Evolutionary conservation across 352 stramenopile species (phyloP).

Genomic region (Aphanomyces euteiches): DNA sequence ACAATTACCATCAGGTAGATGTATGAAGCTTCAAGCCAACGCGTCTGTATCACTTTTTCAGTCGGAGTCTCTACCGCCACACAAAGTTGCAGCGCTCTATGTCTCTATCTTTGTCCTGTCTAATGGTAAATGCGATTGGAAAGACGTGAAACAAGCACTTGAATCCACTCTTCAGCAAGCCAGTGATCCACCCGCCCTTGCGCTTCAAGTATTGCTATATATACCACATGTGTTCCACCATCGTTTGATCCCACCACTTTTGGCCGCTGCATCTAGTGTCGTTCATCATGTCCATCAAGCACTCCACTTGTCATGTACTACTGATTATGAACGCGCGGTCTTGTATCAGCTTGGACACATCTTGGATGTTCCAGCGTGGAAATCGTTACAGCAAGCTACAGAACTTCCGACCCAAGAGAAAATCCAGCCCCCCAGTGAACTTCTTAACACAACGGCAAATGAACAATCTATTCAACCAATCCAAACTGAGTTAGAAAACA

Average conservation of each 20-base stretch:
- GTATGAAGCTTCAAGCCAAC: conserved; percentile 7
- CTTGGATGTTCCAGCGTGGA: background rate
- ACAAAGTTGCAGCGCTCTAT: background rate
- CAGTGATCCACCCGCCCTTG: background rate
- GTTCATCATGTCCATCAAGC: conserved; percentile 4
- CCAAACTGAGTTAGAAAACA: too few relatives aligned
- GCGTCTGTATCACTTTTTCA: background rate
- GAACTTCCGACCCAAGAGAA: too few relatives aligned
- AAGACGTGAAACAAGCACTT: background rate
- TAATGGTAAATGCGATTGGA: conserved; percentile 13
- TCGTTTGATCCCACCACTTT: background rate
- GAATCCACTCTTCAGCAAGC: background rate
- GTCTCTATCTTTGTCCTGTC: conserved; percentile 3
- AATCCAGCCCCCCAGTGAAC: too few relatives aligned
- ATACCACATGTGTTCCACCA: background rate
- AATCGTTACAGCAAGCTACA: background rate
- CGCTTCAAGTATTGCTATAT: background rate
- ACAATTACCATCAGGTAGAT: background rate
- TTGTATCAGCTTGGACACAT: background rate
- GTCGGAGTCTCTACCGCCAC: background rate
- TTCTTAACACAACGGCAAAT: background rate
- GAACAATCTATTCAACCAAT: too few relatives aligned
- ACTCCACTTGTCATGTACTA: background rate
- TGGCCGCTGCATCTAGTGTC: background rate
- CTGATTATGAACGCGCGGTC: background rate